Evolutionary conservation across 768 basidiomycete genomes (phyloP), one percentile per base, ranked within the genome.

Genomic region (Tubosaeta brunneosetosa): DNA sequence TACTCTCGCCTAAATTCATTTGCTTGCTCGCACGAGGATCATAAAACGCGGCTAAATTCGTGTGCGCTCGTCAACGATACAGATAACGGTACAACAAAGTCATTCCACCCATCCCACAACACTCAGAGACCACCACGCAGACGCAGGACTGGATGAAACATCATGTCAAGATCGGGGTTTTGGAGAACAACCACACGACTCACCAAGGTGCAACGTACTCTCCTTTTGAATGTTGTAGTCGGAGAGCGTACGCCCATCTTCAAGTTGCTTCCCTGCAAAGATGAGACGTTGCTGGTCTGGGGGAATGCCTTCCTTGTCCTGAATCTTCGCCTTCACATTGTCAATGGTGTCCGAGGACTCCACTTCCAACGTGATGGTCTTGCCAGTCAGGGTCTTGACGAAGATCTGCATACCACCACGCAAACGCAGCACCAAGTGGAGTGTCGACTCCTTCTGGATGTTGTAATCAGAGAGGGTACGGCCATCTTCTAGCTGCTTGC

Each of bases 401-500:
- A 83, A 85, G 49, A 84, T 84, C 52, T 86, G 85, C 84, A 86
- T 85, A 44, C 78, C 79, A 52, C 85, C 83, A 51, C 84, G 84
- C 7, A 85, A 76, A 72, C 83, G 85, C 27, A 85, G 74, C 41
- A 87, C 88, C n/a, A 89, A 69, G 54, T 87, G 86, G 33, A 86
- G 81, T 0, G 86, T 88, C 0, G 82, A 84, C 68, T 88, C 87
- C 73, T 89, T 94, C 80, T 88, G 87, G 33, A 88, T 89, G 67
- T 88, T 87, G 65, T 88, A 88, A 50, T 88, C 85, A 0, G 85
- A 75, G 4, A 94, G 78, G 0, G 93, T 97, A 44, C 94, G 87
- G 3, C 94, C 94, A 51, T 97, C 94, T 68, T 95, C 94, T 11
- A 94, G 74, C 64, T 95, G 93, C 76, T 95, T 95, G 43, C 93